phyloP scores from a whole-genome alignment of 2,329 filamentous ascomycete genomes.

The Penicillium sp. region DNA sequence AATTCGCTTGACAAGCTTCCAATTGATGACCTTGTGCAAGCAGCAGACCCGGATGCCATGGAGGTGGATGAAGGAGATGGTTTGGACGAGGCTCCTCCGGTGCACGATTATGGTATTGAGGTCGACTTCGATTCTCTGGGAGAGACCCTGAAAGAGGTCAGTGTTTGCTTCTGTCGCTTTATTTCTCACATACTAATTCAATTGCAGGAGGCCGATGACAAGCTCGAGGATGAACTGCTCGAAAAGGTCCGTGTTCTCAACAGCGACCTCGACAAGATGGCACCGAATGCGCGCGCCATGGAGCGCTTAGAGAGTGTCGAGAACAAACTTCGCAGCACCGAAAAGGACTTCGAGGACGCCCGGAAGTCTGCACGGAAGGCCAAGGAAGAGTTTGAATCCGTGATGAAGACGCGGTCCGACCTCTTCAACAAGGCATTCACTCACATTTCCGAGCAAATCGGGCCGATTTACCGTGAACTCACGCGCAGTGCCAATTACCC shows the following conservation, averaged over 20 bases:
- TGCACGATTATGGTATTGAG: slow-evolving; percentile 89
- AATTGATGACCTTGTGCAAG: slow-evolving; percentile 76
- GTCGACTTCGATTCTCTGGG: slow-evolving; percentile 81
- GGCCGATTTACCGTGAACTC: slow-evolving; percentile 89
- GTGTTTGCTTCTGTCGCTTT: slow-evolving; percentile 33
- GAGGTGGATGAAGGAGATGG: slow-evolving; percentile 71
- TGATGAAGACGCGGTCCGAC: slow-evolving; percentile 80
- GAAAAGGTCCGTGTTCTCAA: slow-evolving; percentile 75
- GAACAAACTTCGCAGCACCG: slow-evolving; percentile 75
- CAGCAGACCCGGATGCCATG: slow-evolving; percentile 80
- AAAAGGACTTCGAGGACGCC: slow-evolving; percentile 85
- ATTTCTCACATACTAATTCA: slow-evolving; percentile 8
- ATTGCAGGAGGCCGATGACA: slow-evolving; percentile 63
- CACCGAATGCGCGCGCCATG: slow-evolving; percentile 94
- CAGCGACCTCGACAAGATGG: slow-evolving; percentile 84
- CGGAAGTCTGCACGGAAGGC: slow-evolving; percentile 71
- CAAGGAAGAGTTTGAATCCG: slow-evolving; percentile 77
- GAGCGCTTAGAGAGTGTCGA: slow-evolving; percentile 87
- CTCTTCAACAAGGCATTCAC: slow-evolving; percentile 93
- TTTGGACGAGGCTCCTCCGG: slow-evolving; percentile 58
- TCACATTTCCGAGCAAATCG: slow-evolving; percentile 94
- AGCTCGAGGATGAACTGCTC: slow-evolving; percentile 71
- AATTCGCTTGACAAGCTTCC: slow-evolving; percentile 74
- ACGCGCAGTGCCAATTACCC: slow-evolving; percentile 89
- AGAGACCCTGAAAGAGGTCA: slow-evolving; percentile 75